A percentile compares a stretch with the other conserved stretches of the same genome.
Evolutionary conservation across 1,139 yeast species (phyloP).

Genomic region (Geotrichum cucujoidarum): DNA sequence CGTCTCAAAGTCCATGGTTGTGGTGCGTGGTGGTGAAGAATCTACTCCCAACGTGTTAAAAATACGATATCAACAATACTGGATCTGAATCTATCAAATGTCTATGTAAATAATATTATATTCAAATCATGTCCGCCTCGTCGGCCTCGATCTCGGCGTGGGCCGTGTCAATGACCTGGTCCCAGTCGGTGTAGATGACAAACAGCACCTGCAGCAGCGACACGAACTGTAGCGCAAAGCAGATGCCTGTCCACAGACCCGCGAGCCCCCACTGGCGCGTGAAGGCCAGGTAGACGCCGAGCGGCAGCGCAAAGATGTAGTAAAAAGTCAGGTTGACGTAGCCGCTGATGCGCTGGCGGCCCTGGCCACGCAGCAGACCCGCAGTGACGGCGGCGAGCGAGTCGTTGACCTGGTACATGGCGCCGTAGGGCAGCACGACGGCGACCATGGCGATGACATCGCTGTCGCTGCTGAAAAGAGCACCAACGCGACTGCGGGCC

Average conservation of each 20-base stretch:
- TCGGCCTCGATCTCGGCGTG: slow-evolving; percentile 9
- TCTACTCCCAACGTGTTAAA: too few relatives aligned
- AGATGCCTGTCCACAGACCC: slow-evolving; percentile 82
- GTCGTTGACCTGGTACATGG: slow-evolving; percentile 70
- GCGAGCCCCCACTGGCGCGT: slow-evolving; percentile 46
- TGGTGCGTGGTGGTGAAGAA: too few relatives aligned
- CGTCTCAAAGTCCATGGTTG: too few relatives aligned
- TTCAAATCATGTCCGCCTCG: not conserved
- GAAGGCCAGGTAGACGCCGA: slow-evolving; percentile 62
- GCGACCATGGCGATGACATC: slow-evolving; percentile 49
- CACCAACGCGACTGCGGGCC: slow-evolving; percentile 54
- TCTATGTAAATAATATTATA: too few relatives aligned
- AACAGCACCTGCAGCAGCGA: slow-evolving; percentile 11
- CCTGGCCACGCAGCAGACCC: slow-evolving; percentile 80
- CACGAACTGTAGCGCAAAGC: slow-evolving; percentile 41
- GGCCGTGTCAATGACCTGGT: slow-evolving; percentile 5
- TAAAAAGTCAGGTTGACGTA: slow-evolving; percentile 66
- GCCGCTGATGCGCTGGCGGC: slow-evolving; percentile 79
- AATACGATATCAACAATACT: too few relatives aligned
- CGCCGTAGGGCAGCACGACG: slow-evolving; percentile 63
- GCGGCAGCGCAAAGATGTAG: slow-evolving; percentile 64
- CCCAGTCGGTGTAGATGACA: slow-evolving; percentile 15
- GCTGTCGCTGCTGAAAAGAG: slow-evolving; percentile 61
- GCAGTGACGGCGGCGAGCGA: slow-evolving; percentile 79
- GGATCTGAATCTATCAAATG: too few relatives aligned